Percentiles rank a stretch among this genome's conserved stretches.
Evolutionary conservation across 176 grass and related monocot genomes (phyloP).

Genomic region (Aechmea fasciata): DNA sequence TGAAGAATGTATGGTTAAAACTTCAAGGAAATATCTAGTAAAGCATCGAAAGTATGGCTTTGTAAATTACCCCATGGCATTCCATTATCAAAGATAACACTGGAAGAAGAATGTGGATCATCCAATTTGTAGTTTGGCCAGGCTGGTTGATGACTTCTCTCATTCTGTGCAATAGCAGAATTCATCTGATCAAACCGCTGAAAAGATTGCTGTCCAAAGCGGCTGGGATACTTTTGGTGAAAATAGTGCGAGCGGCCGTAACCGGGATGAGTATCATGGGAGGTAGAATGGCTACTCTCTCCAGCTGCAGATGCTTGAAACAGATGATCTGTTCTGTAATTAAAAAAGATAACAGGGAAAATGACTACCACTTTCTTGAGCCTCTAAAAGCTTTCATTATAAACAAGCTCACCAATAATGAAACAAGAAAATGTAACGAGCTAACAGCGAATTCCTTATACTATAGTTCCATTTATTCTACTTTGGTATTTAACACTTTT

Average conservation of each 20-base stretch:
- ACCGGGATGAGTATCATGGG: constrained; percentile 15
- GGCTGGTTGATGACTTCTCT: constrained; percentile 30
- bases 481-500: neutral
- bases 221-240: constrained; percentile 28
- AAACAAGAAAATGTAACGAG: neutral
- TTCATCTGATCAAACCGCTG: constrained; percentile 45
- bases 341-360: constrained; percentile 16
- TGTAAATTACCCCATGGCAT: constrained; percentile 63
- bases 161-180: constrained; percentile 34
- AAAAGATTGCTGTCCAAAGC: constrained; percentile 42
- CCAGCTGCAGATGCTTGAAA: constrained; percentile 34
- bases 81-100: constrained; percentile 36
- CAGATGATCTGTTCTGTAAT: constrained; percentile 27
- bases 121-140: constrained; percentile 45
- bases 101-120: constrained; percentile 41
- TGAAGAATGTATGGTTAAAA: neutral
- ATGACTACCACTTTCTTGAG: constrained; percentile 3
- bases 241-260: constrained; percentile 15
- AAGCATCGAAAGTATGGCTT: constrained; percentile 10
- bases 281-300: constrained; percentile 37
- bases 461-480: neutral
- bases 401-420: neutral
- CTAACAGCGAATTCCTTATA: neutral
- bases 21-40: neutral
- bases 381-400: neutral